These are phyloP conservation scores for Cryptosporidium felis DNA, from an alignment of 169 alveolate species.

Conservation along the genomic window DNA sequence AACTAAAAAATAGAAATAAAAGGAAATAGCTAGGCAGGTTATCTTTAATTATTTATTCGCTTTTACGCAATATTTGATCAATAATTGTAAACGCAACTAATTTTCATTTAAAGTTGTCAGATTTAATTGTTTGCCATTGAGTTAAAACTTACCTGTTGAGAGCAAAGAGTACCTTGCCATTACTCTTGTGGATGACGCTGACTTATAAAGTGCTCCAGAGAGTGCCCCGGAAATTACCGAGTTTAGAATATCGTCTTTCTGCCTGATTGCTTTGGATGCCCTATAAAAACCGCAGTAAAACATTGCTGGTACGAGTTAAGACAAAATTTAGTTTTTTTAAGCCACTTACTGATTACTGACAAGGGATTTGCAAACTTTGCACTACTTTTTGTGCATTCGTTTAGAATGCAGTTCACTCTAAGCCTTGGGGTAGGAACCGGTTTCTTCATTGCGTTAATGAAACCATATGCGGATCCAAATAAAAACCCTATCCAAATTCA, in stretches of 20 bases:
- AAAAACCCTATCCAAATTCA: slow-evolving; percentile 77
- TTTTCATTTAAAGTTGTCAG: neutral
- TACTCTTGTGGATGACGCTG: slow-evolving; percentile 30
- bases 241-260: slow-evolving; percentile 76
- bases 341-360: slow-evolving; percentile 77
- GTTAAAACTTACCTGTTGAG: slow-evolving; percentile 23
- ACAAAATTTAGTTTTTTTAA: neutral
- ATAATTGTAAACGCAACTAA: slow-evolving; percentile 38
- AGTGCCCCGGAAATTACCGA: slow-evolving; percentile 83
- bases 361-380: slow-evolving; percentile 84
- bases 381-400: slow-evolving; percentile 82
- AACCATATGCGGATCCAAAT: slow-evolving; percentile 85
- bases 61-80: slow-evolving; percentile 45
- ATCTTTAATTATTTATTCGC: neutral
- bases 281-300: slow-evolving; percentile 82
- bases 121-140: neutral
- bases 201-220: slow-evolving; percentile 86
- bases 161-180: slow-evolving; percentile 32
- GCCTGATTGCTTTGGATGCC: slow-evolving; percentile 73
- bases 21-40: neutral
- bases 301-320: slow-evolving; percentile 71
- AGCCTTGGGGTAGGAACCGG: slow-evolving; percentile 87
- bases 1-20: slow-evolving; percentile 11
- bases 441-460: slow-evolving; percentile 80
- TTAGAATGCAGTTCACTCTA: slow-evolving; percentile 82